Base-by-base conservation (phyloP, 768 basidiomycete species). In the Leucosporidium creatinivorum region DNA sequence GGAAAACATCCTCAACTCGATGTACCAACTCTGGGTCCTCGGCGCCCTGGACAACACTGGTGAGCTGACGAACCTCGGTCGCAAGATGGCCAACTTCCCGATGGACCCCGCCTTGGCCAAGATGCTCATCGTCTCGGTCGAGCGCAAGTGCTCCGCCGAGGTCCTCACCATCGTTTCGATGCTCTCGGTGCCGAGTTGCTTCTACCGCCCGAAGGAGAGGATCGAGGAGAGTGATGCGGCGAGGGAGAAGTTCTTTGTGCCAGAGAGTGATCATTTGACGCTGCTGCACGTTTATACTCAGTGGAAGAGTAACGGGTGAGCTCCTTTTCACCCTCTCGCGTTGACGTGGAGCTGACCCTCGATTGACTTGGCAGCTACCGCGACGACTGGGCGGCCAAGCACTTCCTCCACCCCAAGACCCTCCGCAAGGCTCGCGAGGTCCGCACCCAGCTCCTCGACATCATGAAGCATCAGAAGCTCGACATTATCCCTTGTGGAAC, bases 391-490 rank as follows among this genome's bases (percentile, higher is more conserved):
- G 85, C 85, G 3, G 85, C 93, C 80, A 85, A 89, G 54, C 96
- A 99, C 77, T 99, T 98, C 81, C 77, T 98, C 61, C 96, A 99
- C 77, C 94, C 94, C 0, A 98, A 98, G 78, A 82, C 97, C 50
- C 83, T 99, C 47, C 83, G 94, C 51, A 99, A 99, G 79, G 89
- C 90, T 8, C 84, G 94, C 36, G 96, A 99, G 81, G 96, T 99
- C 48, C 86, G 96, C 36, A 85, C 84, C 4, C 96, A 99, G 80
- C 84, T 99, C 21, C 93, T 97, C 76, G 96, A 99, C 76, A 98
- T 99, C 78, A 97, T 97, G 93, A 94, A 96, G 76, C 89, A 90
- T 78, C 93, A 97, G 80, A 97, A 97, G 81, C 91, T 98, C 89
- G 89, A 89, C 58, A 79, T 91, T 26, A 84, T 91, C 73, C 91